phyloP scores from a whole-genome alignment of 306 rosid species.

The Pterocarpus macrocarpus region DNA sequence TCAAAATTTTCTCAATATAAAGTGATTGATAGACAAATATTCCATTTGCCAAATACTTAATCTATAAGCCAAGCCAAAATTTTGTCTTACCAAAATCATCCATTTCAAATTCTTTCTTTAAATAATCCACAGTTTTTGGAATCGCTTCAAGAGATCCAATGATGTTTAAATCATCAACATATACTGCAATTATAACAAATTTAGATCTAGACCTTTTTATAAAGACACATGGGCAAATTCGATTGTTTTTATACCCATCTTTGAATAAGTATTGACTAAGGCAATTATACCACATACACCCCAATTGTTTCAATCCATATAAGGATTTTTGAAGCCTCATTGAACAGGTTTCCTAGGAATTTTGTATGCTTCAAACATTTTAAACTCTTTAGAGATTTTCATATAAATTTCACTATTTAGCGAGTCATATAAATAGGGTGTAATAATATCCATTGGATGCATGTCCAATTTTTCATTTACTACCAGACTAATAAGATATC shows the following conservation, averaged over 20 bases:
- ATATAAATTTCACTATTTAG: background rate
- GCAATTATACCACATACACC: background rate
- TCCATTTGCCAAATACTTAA: too few relatives aligned
- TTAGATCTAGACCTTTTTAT: background rate
- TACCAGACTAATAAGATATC: background rate
- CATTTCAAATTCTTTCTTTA: background rate
- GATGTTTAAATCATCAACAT: too few relatives aligned
- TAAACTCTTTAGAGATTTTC: background rate
- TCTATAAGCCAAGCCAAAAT: too few relatives aligned
- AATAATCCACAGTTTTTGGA: background rate
- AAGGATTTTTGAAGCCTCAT: too few relatives aligned
- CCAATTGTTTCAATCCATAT: too few relatives aligned
- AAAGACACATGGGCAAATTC: background rate
- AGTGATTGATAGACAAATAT: background rate
- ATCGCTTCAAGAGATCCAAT: background rate
- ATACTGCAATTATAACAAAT: too few relatives aligned
- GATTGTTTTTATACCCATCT: background rate
- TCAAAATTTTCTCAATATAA: background rate
- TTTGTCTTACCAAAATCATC: too few relatives aligned
- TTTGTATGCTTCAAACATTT: background rate
- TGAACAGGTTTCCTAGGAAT: too few relatives aligned
- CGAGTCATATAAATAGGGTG: background rate
- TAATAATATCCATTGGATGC: too few relatives aligned
- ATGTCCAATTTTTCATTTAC: too few relatives aligned
- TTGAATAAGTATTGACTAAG: background rate